Percentiles rank a stretch among this genome's conserved stretches.
Conservation (phyloP, 345 rosid species). For the Combretum micranthum region DNA sequence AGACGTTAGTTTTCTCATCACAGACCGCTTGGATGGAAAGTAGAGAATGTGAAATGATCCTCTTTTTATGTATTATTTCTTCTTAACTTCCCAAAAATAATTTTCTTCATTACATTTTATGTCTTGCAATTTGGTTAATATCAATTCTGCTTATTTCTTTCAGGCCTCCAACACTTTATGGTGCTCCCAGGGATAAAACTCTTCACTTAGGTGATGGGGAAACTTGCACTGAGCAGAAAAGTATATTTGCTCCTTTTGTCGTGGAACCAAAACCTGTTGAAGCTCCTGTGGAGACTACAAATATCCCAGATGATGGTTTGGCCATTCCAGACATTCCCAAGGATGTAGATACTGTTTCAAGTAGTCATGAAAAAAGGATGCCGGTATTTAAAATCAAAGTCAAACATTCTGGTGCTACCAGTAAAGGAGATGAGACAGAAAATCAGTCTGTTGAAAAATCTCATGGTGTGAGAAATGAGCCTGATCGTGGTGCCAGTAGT, state of each 20-base stretch:
- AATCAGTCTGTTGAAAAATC: conserved; percentile 62
- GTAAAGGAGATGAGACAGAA: conserved; percentile 66
- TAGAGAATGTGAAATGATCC: background rate
- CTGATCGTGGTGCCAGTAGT: conserved; percentile 52
- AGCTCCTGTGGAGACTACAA: conserved; percentile 26
- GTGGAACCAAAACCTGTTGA: conserved; percentile 38
- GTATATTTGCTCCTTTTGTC: conserved; percentile 36
- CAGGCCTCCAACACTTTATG: conserved; percentile 82
- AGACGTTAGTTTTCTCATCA: no score
- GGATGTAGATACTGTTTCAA: conserved; percentile 47
- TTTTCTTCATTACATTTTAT: background rate
- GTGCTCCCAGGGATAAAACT: conserved; percentile 69
- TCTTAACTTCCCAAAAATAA: background rate
- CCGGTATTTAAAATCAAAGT: conserved; percentile 69
- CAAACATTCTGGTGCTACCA: conserved; percentile 52
- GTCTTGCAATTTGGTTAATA: background rate
- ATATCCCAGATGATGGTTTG: conserved; percentile 22
- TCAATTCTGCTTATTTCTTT: conserved; percentile 14
- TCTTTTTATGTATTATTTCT: background rate
- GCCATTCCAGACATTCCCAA: conserved; percentile 33
- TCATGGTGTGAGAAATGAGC: conserved; percentile 48
- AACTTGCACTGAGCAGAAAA: conserved; percentile 49
- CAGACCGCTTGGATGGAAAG: no score
- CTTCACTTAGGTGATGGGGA: conserved; percentile 47
- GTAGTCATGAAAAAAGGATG: conserved; percentile 49